Evolutionary conservation across 805 yeast genomes (phyloP), one percentile per base, ranked within the genome.

Genomic region (Metschnikowia matae): DNA sequence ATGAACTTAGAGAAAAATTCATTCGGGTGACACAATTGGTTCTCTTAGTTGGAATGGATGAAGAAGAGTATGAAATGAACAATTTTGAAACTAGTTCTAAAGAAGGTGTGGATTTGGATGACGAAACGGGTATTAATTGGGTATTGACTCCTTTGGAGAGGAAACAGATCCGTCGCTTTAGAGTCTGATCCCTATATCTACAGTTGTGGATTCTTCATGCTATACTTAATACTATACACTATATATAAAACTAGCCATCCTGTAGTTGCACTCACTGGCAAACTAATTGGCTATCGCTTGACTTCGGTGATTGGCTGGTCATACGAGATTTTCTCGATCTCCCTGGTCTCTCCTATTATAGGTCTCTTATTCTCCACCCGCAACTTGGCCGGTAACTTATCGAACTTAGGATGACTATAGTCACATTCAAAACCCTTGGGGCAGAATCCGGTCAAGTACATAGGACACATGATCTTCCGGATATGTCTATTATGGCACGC

Each of bases 371-470:
- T 53, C 26, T 48, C 60, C 29, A 56, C 59, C 21, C 61, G 57
- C 39, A 59, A 51, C 29, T 58, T 53, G 13, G 68, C 79, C 26
- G 79, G 77, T 18, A 77, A 56, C 48, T 73, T 63, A 42, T 81
- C 82, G 58, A 88, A 89, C 60, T 81, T 81, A 0, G 97, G 97
- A 74, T 94, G 99, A n/a, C 84, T 80, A 58, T 72, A 77, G 60
- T 79, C 87, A 66, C 96, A 89, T 34, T 79, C 81, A 2, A 83
- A 81, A 1, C 98, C 98, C 60, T 82, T 78, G 1, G 97, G 97
- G 69, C 98, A 92, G 63, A 92, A 92, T 1, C 99, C 99, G 0
- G 91, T 82, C 48, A 94, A 64, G 66, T 81, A 94, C 48, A 84
- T 71, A 15, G 86, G 91, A 69, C 99, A 94, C 50, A 87, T 63